phyloP scores from a whole-genome alignment of 129 eudicot species.

The Ambrosia artemisiifolia region DNA sequence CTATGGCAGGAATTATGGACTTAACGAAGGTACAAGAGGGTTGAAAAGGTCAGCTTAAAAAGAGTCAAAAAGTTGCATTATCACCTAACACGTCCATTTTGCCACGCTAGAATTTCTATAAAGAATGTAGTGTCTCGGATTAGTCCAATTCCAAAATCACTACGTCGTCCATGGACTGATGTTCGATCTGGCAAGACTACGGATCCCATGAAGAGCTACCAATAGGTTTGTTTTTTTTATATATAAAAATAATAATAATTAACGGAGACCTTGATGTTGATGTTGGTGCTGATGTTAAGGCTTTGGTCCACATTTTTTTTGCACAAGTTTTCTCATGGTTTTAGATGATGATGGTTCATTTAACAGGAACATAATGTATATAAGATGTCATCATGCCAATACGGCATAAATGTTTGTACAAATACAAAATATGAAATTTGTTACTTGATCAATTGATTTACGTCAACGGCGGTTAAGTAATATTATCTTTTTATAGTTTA shows the following conservation, averaged over 20 bases:
- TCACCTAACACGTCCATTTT: no score
- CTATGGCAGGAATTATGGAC: slow-evolving; percentile 96
- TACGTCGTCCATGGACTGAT: slow-evolving; percentile 68
- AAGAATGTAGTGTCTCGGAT: not conserved
- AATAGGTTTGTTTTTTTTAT: slow-evolving; percentile 14
- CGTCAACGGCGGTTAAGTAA: no score
- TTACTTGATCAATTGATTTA: no score
- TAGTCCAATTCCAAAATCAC: not conserved
- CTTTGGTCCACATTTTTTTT: not conserved
- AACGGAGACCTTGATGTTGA: not conserved
- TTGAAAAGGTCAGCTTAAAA: not conserved
- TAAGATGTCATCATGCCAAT: no score
- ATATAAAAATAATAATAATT: not conserved
- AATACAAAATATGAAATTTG: no score
- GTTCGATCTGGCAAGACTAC: slow-evolving; percentile 68
- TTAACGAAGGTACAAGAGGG: slow-evolving; percentile 67
- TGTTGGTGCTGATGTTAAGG: not conserved
- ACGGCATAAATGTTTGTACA: no score
- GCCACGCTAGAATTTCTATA: not conserved
- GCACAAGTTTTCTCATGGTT: not conserved
- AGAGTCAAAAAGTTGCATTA: no score
- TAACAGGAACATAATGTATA: not conserved
- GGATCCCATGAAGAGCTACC: slow-evolving; percentile 52
- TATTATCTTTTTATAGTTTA: no score
- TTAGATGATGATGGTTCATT: not conserved